Conservation (phyloP, 2,329 filamentous ascomycete genomes). For the Pezicula rhizophila region DNA sequence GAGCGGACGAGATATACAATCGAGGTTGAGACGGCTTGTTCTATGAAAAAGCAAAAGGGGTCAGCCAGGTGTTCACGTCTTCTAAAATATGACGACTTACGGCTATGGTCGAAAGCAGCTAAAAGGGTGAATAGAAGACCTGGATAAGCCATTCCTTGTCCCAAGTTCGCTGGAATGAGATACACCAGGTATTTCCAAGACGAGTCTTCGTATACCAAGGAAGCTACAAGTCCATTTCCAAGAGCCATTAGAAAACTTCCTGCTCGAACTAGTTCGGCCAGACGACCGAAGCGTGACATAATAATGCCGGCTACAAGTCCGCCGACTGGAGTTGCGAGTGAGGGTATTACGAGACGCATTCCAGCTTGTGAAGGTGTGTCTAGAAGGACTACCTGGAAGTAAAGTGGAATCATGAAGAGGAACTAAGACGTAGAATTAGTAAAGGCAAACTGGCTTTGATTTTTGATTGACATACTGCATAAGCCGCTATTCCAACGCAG, state of each 20-base stretch:
- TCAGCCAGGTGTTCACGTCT: neutral
- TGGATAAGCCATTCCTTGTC: conserved; percentile 54
- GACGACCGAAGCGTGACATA: conserved; percentile 49
- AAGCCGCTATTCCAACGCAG: conserved; percentile 54
- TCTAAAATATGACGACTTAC: conserved; percentile 30
- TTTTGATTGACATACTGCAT: conserved; percentile 42
- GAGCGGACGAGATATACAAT: conserved; percentile 60
- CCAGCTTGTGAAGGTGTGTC: conserved; percentile 61
- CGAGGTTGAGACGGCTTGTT: conserved; percentile 57
- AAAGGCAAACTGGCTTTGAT: neutral
- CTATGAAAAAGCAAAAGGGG: conserved; percentile 28
- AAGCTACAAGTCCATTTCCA: conserved; percentile 46
- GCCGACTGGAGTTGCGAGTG: conserved; percentile 51
- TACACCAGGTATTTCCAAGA: conserved; percentile 50
- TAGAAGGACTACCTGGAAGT: conserved; percentile 61
- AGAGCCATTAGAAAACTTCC: conserved; percentile 46
- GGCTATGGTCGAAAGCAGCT: conserved; percentile 54
- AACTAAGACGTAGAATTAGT: conserved; percentile 34
- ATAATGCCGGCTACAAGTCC: conserved; percentile 51
- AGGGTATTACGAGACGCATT: conserved; percentile 57
- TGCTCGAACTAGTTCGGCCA: conserved; percentile 44
- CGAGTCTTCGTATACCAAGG: conserved; percentile 42
- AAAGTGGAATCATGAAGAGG: conserved; percentile 64
- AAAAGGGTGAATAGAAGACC: conserved; percentile 55
- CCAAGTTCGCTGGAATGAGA: conserved; percentile 52